phyloP scores from a whole-genome alignment of 2,329 filamentous ascomycete genomes.

The Fusarium humuli region DNA sequence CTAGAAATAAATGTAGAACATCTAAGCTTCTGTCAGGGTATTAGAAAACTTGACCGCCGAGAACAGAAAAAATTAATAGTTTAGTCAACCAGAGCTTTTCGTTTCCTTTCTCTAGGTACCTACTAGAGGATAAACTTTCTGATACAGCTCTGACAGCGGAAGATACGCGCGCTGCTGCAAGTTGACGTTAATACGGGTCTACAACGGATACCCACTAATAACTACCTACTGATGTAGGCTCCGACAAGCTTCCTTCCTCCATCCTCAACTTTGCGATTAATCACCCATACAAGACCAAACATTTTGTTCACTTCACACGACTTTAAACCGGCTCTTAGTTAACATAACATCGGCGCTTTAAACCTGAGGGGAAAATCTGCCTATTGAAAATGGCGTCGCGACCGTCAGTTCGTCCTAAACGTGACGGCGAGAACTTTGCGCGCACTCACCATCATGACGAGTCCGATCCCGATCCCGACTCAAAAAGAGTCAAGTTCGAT shows the following conservation, averaged over 20 bases:
- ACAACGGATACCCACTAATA: not conserved
- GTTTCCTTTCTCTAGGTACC: not conserved
- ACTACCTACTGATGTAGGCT: constrained; percentile 8
- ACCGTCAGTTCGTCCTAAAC: constrained; percentile 81
- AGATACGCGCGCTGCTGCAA: not conserved
- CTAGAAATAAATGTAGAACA: constrained; percentile 2
- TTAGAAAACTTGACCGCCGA: not conserved
- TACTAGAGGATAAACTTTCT: not conserved
- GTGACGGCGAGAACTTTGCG: constrained; percentile 83
- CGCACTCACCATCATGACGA: constrained; percentile 75
- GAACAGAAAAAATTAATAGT: not conserved
- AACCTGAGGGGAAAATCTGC: not conserved
- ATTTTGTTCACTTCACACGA: not conserved
- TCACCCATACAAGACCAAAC: not conserved
- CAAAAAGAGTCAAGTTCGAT: constrained; percentile 91
- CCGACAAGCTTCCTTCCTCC: constrained; percentile 22
- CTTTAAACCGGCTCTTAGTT: not conserved
- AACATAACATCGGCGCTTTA: not conserved
- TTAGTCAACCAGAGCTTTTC: not conserved
- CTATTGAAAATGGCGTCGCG: constrained; percentile 63
- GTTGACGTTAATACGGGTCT: not conserved
- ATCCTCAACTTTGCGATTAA: constrained; percentile 19
- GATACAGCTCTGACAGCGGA: not conserved
- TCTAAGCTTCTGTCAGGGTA: constrained; percentile 30
- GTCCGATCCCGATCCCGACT: constrained; percentile 55